A percentile compares a stretch with the other conserved stretches of the same genome.
phyloP scores from a whole-genome alignment of 2,329 filamentous ascomycete genomes.

The Onygenales sp. region DNA sequence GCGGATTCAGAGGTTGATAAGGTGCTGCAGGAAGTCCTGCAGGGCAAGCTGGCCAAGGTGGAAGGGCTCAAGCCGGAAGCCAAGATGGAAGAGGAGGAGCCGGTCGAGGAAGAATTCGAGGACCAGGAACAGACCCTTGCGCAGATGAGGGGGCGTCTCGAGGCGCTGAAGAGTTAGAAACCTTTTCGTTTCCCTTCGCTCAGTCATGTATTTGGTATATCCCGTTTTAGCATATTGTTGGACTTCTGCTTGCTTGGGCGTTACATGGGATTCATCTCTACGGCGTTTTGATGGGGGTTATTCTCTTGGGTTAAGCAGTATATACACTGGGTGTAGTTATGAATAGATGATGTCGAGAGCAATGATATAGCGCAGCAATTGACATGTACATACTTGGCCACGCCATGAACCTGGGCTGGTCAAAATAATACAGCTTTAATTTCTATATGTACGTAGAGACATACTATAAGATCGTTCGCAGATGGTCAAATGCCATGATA shows the following conservation, averaged over 20 bases:
- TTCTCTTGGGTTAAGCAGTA: neutral
- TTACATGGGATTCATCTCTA: neutral
- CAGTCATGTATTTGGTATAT: neutral
- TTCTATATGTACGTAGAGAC: too few species aligned
- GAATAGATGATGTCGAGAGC: too few species aligned
- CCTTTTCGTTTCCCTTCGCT: neutral
- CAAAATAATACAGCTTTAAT: too few species aligned
- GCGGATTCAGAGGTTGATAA: constrained; percentile 84
- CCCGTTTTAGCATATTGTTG: neutral
- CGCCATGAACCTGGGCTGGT: too few species aligned
- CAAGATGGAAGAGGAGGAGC: constrained; percentile 35
- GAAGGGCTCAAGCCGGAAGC: constrained; percentile 44
- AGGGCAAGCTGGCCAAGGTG: constrained; percentile 65
- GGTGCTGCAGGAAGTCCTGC: constrained; percentile 81
- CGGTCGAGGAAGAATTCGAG: constrained; percentile 63
- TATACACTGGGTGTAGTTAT: neutral
- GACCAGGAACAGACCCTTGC: constrained; percentile 84
- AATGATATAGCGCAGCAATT: too few species aligned
- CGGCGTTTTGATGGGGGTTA: neutral
- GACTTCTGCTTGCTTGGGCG: neutral
- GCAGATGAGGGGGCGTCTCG: constrained; percentile 84
- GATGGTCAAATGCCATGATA: too few species aligned
- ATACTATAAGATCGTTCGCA: too few species aligned
- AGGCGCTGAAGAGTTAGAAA: constrained; percentile 74
- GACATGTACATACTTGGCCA: too few species aligned